Evolutionary conservation across 495 filamentous ascomycete genomes (phyloP).

Genomic region (Neurospora terricola): DNA sequence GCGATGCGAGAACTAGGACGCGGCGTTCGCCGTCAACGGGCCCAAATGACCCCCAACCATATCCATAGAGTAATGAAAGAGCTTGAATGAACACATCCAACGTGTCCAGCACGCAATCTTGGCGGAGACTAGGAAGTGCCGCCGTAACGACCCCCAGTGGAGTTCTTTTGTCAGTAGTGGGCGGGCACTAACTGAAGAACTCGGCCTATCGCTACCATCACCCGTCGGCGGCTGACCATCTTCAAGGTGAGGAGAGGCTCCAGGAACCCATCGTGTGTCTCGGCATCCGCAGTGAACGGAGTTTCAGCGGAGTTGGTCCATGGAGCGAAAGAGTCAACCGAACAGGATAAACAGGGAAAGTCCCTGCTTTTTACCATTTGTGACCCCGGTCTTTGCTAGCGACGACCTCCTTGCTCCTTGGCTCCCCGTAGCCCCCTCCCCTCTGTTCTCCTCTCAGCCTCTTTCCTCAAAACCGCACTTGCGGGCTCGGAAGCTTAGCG

Average conservation of each 20-base stretch:
- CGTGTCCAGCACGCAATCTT: neutral
- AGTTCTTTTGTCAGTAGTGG: neutral
- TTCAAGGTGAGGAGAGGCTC: neutral
- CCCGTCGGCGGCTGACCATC: neutral
- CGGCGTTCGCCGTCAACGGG: neutral
- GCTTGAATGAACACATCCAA: neutral
- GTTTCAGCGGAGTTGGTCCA: neutral
- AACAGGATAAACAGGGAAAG: neutral
- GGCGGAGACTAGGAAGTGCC: neutral
- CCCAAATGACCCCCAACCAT: neutral
- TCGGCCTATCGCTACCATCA: neutral
- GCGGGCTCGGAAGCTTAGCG: neutral
- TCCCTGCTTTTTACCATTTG: neutral
- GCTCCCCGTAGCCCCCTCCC: neutral
- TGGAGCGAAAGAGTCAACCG: neutral
- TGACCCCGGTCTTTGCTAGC: neutral
- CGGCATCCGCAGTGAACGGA: neutral
- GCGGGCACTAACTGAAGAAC: neutral
- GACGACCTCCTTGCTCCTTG: neutral
- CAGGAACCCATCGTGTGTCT: neutral
- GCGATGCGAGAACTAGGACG: neutral
- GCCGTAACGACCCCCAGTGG: neutral
- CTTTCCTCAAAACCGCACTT: neutral
- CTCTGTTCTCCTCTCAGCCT: neutral
- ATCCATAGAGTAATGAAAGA: neutral